Base-by-base conservation (phyloP, 805 yeast genomes). In the Pichia membranifaciens region DNA sequence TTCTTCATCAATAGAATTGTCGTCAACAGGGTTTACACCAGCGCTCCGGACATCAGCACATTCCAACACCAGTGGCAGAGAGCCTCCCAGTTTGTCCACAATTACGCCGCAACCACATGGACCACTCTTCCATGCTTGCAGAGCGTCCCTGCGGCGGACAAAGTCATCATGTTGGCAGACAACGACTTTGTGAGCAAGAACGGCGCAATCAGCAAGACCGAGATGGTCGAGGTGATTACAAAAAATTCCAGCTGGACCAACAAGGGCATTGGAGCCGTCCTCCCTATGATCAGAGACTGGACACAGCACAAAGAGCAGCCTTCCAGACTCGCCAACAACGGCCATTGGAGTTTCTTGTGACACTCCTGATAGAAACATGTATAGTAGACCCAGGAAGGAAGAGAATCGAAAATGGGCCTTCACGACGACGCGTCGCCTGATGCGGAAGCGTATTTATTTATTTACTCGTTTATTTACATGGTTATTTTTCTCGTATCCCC, bases 321-420 rank as follows among this genome's bases (percentile, higher is more conserved):
- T 3, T 44, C 47, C n/a, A 44, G 25, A 36, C 17, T 44, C 7
- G 42, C 42, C 6, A n/a, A 44, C 38, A 44, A 44, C 37, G 47
- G 47, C n/a, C 17, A 28, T 36, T 44, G 47, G 47, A 37, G 42
- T 21, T 44, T 44, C 25, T 37, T 44, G 47, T 44, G 20, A n/a
- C n/a, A n/a, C n/a, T n/a, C n/a, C n/a, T n/a, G 21, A 17, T 33
- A 33, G 36, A 33, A 17, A 17, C 16, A n/a, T n/a, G n/a, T n/a
- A n/a, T n/a, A n/a, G n/a, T 33, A 33, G 36, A 33, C 20, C 17
- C n/a, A 33, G 29, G 29, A 7, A 25, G 29, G 10, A 7, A 10
- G 17, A 10, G 18, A 10, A 35, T 16, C 15, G 21, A 38, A 28
- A 38, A 20, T 12, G n/a, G 20, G 29, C 29, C 10, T 7, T 10